Base-by-base conservation (phyloP, 2,329 filamentous ascomycete genomes). In the Sclerotinia glacialis region DNA sequence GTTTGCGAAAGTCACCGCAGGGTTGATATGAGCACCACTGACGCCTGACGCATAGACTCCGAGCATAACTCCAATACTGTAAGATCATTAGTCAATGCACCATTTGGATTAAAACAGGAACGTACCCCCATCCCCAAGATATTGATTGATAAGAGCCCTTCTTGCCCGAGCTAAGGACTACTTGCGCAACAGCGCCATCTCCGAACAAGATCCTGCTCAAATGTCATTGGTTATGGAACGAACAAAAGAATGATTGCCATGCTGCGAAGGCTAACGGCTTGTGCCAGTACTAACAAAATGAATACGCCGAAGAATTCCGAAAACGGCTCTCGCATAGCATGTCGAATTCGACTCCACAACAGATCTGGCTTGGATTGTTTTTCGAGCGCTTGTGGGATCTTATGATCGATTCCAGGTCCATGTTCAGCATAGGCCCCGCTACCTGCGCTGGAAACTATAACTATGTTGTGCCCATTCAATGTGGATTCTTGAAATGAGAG, bases 251-350 rank as follows among this genome's bases (percentile, higher is more conserved):
- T 4, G 21, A 5, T 12, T 49, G 2, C 4, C n/a, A 37, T 26
- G 2, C 1, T 2, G 7, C 6, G 7, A 7, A 54, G 2, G 14
- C 21, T 37, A 7, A 18, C 1, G 14, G 4, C 8, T 18, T 49
- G 12, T 2, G 28, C 18, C 9, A 9, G 7, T n/a, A 59, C 63
- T 50, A 1, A 65, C 63, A 91, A 75, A 65, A 89, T 83, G 79
- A 91, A 87, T 23, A 86, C 88, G 16, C 88, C 88, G 65, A 89
- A 83, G 78, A 90, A 90, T 71, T 91, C 88, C 0, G 86, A 85
- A 67, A 90, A 85, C 0, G 73, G 72, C 26, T 75, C 74, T 34
- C 71, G 67, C 37, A 74, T 61, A 0, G 21, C 50, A 21, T 70
- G 69, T 50, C 73, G 61, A 23, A 71, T 63, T 11, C 67, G 67